Base-by-base conservation (phyloP, 2,329 filamentous ascomycete genomes). In the Neocatenulostroma microsporum region DNA sequence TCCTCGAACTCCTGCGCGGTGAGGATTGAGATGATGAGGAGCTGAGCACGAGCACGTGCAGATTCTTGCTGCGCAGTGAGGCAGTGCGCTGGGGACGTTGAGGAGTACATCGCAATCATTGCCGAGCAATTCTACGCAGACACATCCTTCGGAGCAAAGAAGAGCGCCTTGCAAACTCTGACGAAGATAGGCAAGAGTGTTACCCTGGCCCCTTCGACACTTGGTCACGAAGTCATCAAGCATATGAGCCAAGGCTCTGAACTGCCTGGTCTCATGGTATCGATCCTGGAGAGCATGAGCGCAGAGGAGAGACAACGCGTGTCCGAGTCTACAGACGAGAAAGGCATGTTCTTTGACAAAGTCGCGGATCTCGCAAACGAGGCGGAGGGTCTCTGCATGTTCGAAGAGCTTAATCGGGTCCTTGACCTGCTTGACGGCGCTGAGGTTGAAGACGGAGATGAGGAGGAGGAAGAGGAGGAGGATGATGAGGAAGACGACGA, bases 401-500 rank as follows among this genome's bases (percentile, higher is more conserved):
- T n/a, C n/a, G n/a, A n/a, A n/a, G n/a, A n/a, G n/a, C n/a, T 24
- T 9, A 24, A 8, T 24, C 23, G n/a, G n/a, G n/a, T 36, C 10
- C 27, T 14, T 39, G 27, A n/a, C n/a, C 30, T 44, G 41, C 42
- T 45, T 45, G 49, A 85, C 89, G 5, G 75, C 69, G 10, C 96
- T 70, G 11, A 84, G 87, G 41, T 64, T 76, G 37, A 96, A 66
- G 11, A 82, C 91, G 39, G 88, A 80, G 48, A 81, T 80, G 5
- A 94, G 68, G 48, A 96, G 88, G 19, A 76, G 67, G 42, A 94
- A 63, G 32, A 94, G 71, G 25, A 94, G 60, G 13, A 91, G 60
- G 3, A 75, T 66, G 15, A 79, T 79, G 24, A 88, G 57, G 14
- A 94, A 66, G 19, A 77, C 82, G 82, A 94, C 94, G 63, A 95